Conservation (phyloP, 2,329 filamentous ascomycete species). For the Seiridium unicorne region DNA sequence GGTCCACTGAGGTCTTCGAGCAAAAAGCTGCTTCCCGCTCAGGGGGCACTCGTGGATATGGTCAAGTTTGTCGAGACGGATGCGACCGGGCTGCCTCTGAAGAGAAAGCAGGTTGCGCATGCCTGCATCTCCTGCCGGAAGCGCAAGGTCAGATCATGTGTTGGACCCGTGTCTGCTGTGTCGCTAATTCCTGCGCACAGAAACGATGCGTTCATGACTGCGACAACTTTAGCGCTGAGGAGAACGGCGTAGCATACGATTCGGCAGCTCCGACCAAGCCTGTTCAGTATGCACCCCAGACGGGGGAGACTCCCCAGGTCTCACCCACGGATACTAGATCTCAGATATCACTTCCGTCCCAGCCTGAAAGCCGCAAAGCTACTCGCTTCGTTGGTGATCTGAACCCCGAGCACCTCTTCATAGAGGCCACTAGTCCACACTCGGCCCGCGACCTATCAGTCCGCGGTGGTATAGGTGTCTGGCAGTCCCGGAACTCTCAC, state of each 20-base stretch:
- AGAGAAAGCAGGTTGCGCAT: constrained; percentile 58
- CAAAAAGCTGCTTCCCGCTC: neutral
- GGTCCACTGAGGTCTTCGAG: neutral
- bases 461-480: constrained; percentile 55
- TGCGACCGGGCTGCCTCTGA: constrained; percentile 51
- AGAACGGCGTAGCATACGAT: neutral
- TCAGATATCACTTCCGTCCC: constrained; percentile 3
- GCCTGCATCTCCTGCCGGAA: constrained; percentile 55
- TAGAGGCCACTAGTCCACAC: constrained; percentile 48
- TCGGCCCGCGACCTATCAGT: constrained; percentile 37
- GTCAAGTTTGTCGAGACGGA: constrained; percentile 60
- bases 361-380: constrained; percentile 24
- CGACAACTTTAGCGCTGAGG: neutral
- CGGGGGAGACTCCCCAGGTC: neutral
- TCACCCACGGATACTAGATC: neutral
- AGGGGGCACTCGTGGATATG: constrained; percentile 16
- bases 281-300: neutral
- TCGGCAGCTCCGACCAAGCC: constrained; percentile 2
- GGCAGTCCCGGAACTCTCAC: constrained; percentile 37
- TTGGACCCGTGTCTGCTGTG: neutral
- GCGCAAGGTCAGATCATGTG: constrained; percentile 41
- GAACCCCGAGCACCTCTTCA: constrained; percentile 59
- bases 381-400: constrained; percentile 57
- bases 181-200: neutral
- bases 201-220: constrained; percentile 13